Evolutionary conservation across 345 rosid species (phyloP).

Genomic region (Linum trigynum): DNA sequence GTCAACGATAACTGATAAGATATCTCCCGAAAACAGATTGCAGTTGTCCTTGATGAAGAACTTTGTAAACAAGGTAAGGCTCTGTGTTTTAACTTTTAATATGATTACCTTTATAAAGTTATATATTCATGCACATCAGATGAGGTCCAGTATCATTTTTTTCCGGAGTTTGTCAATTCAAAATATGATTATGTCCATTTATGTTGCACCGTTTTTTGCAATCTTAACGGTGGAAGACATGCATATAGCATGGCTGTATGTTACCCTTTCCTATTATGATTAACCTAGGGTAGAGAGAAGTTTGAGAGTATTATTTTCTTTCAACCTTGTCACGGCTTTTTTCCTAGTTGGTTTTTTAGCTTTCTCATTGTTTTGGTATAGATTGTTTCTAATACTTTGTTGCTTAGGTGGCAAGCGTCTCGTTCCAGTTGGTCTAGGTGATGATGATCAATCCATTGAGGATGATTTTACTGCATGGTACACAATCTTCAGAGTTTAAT

Average conservation of each 20-base stretch:
- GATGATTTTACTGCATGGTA: constrained; percentile 64
- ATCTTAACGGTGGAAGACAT: too few species aligned
- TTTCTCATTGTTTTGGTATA: not conserved
- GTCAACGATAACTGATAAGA: not conserved
- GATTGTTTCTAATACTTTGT: not conserved
- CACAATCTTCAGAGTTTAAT: constrained; percentile 3
- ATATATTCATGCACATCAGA: not conserved
- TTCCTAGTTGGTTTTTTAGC: not conserved
- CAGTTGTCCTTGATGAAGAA: constrained; percentile 5
- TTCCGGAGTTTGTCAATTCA: not conserved
- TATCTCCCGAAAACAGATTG: not conserved
- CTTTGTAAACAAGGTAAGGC: constrained; percentile 8
- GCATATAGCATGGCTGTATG: too few species aligned
- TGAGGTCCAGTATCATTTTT: not conserved
- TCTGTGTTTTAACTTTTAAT: not conserved
- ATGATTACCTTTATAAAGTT: too few species aligned
- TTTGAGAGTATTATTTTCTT: not conserved
- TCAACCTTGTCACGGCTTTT: not conserved
- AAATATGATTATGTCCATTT: not conserved
- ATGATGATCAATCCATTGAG: constrained; percentile 91
- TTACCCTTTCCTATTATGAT: too few species aligned
- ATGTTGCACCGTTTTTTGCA: too few species aligned
- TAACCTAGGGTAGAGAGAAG: too few species aligned
- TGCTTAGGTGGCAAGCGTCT: constrained; percentile 68
- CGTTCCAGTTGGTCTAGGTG: constrained; percentile 74